Base-by-base conservation (phyloP, 352 stramenopile genomes). In the Globisporangium emineosum region DNA sequence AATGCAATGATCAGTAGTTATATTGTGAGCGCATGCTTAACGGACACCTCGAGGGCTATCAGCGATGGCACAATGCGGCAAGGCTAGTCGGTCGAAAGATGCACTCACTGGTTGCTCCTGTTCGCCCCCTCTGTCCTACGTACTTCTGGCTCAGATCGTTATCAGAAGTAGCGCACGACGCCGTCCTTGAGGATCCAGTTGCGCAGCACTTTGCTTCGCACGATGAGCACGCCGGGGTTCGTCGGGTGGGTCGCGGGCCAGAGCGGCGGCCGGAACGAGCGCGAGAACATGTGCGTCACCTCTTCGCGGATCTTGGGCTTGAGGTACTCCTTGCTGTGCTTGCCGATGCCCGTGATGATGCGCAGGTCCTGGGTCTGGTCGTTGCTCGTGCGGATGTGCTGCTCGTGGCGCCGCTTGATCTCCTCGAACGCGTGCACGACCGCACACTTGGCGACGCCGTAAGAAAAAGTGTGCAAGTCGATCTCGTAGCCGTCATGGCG, bases 281-380 rank as follows among this genome's bases (percentile, higher is more conserved):
- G 79, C 8, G 75, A 68, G 30, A 92, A 70, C 52, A 92, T 69
- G 10, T 81, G 62, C 17, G 60, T 69, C 29, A 92, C 75, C 53
- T 88, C 79, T 27, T 77, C 70, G 30, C 68, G 75, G 37, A 92
- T 65, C 37, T 86, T 76, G 8, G 83, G 79, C 59, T 83, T 77
- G 70, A 90, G 71, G 57, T 77, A 90, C 56, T 69, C 63, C 17
- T 83, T 76, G 42, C 83, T 90, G 64, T 78, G 78, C 42, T 74
- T 83, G 15, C 83, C 83, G 21, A 90, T 69, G n/a, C 83, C 83
- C 29, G 79, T 89, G 62, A 92, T 89, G 53, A 92, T 86, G 17
- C 81, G 83, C 53, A 92, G 62, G 47, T 90, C 77, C 62, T 81
- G 54, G 15, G 56, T 60, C 42, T 71, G 6, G 42, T 72, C 78